A percentile compares a stretch with the other conserved stretches of the same genome.
phyloP scores from a whole-genome alignment of 2,329 filamentous ascomycete species.

The Cryoendolithus antarcticus region DNA sequence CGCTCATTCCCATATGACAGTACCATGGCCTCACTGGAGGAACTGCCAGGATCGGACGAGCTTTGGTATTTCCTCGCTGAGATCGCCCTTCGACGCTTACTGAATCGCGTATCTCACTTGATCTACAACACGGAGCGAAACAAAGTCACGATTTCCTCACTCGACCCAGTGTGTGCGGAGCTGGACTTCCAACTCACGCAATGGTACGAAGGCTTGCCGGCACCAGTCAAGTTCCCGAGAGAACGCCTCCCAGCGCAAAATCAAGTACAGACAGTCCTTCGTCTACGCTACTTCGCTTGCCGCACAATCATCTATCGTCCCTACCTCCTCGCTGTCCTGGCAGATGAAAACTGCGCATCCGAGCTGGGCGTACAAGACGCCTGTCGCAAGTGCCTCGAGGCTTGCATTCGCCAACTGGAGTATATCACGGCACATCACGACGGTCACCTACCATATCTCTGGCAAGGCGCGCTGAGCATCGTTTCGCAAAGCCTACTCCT shows the following conservation, averaged over 20 bases:
- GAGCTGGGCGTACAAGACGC: constrained; percentile 64
- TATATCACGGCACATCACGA: constrained; percentile 68
- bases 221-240: constrained; percentile 66
- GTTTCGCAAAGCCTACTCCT: constrained; percentile 70
- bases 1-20: constrained; percentile 60
- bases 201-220: constrained; percentile 70
- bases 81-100: constrained; percentile 62
- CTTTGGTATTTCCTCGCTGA: constrained; percentile 80
- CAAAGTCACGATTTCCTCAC: constrained; percentile 62
- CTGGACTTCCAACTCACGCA: constrained; percentile 72
- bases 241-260: constrained; percentile 54
- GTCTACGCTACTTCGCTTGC: constrained; percentile 72
- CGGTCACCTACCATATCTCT: constrained; percentile 74
- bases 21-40: constrained; percentile 37
- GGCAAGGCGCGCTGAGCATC: constrained; percentile 73
- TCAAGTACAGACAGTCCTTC: constrained; percentile 65
- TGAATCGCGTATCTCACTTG: constrained; percentile 29
- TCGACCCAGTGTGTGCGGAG: constrained; percentile 67
- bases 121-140: constrained; percentile 46
- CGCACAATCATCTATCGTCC: constrained; percentile 77
- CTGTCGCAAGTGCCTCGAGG: constrained; percentile 71
- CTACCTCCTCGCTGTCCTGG: constrained; percentile 67
- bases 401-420: constrained; percentile 66
- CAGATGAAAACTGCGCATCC: constrained; percentile 60
- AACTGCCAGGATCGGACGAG: constrained; percentile 51